Evolutionary conservation across 148 eudicot species (phyloP).

Genomic region (Rheum nobile): DNA sequence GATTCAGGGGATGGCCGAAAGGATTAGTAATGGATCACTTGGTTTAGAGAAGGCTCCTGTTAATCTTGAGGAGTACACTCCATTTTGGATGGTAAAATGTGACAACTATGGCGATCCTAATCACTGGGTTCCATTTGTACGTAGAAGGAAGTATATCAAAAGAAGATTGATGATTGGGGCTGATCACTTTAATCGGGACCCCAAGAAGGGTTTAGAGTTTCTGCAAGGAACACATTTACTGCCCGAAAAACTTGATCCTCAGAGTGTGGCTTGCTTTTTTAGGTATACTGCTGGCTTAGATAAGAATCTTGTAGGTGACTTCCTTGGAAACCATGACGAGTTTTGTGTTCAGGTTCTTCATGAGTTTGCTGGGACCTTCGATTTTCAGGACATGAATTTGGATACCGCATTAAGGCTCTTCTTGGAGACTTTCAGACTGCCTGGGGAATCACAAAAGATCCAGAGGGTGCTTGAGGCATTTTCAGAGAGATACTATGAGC

Average conservation of each 20-base stretch:
- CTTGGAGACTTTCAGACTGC: conserved; percentile 59
- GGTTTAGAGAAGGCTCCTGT: conserved; percentile 38
- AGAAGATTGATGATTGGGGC: conserved; percentile 84
- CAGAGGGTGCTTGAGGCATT: conserved; percentile 95
- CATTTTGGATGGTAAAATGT: conserved; percentile 82
- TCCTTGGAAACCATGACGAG: conserved; percentile 86
- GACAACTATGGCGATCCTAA: conserved; percentile 53
- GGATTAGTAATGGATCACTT: conserved; percentile 56
- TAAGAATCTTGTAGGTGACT: conserved; percentile 90
- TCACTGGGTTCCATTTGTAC: conserved; percentile 89
- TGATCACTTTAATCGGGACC: conserved; percentile 87
- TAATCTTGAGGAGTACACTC: conserved; percentile 58
- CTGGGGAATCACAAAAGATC: conserved; percentile 90
- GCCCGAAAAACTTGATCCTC: conserved; percentile 81
- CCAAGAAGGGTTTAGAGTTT: conserved; percentile 86
- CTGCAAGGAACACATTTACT: conserved; percentile 75
- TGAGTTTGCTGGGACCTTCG: conserved; percentile 72
- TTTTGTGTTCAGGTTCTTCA: conserved; percentile 90
- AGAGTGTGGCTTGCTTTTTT: conserved; percentile 90
- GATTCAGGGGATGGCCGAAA: conserved; percentile 89
- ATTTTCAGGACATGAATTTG: conserved; percentile 51
- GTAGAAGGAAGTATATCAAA: conserved; percentile 69
- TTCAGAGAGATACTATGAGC: conserved; percentile 80
- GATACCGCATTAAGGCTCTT: conserved; percentile 54
- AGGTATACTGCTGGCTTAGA: conserved; percentile 85